Percentiles rank a stretch among this genome's conserved stretches.
These are phyloP conservation scores for Astrothelium subdiscretum DNA, from an alignment of 495 filamentous ascomycete genomes.

Conservation along the genomic window DNA sequence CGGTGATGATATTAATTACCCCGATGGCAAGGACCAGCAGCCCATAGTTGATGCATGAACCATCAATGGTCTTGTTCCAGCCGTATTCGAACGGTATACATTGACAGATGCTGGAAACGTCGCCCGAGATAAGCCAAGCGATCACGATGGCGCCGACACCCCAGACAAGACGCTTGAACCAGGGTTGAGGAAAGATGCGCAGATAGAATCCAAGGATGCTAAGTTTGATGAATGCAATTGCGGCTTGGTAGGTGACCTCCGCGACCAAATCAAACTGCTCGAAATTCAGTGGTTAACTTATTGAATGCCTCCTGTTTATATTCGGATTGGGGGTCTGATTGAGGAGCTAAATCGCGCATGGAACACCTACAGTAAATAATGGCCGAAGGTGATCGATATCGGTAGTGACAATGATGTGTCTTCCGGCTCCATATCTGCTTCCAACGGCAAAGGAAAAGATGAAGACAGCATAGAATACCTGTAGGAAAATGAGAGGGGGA, in stretches of 20 bases:
- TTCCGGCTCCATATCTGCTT: no score
- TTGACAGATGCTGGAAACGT: not conserved
- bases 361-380: no score
- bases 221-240: not conserved
- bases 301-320: no score
- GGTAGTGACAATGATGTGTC: no score
- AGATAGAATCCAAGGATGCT: not conserved
- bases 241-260: not conserved
- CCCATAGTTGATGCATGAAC: not conserved
- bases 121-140: no score
- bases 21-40: not conserved
- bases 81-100: not conserved
- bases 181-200: not conserved
- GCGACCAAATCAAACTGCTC: not conserved
- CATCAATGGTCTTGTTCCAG: not conserved
- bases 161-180: not conserved
- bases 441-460: no score
- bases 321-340: no score
- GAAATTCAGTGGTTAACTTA: no score
- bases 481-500: no score
- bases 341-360: no score
- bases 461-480: no score
- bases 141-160: not conserved
- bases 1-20: slow-evolving; percentile 2
- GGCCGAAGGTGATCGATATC: no score